Percentiles rank a stretch among this genome's conserved stretches.
Conservation (phyloP, 306 rosid species). For the Leucaena leucocephala region DNA sequence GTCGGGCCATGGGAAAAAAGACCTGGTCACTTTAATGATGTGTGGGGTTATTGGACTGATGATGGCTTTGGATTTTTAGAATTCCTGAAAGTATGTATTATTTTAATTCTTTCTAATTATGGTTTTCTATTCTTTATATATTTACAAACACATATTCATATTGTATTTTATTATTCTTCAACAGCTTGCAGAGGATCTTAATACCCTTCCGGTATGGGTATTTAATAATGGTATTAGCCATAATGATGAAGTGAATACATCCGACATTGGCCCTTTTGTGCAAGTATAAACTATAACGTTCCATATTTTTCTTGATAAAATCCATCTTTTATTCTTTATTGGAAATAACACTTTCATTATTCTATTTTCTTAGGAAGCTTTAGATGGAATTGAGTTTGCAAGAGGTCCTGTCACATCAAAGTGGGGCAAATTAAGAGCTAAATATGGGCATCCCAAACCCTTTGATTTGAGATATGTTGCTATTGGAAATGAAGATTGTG, state of each 20-base stretch:
- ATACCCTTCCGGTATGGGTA: not conserved
- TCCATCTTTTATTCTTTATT: too few species aligned
- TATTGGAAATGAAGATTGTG: conserved; percentile 82
- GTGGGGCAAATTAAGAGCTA: not conserved
- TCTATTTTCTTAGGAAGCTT: not conserved
- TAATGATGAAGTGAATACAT: not conserved
- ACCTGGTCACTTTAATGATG: not conserved
- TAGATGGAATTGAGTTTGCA: not conserved
- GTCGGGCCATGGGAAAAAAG: not conserved
- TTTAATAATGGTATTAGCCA: not conserved
- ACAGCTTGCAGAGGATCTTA: not conserved
- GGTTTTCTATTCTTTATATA: too few species aligned
- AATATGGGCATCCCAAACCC: not conserved
- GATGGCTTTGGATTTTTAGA: not conserved
- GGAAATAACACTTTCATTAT: too few species aligned
- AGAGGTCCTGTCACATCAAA: not conserved
- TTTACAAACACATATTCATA: too few species aligned
- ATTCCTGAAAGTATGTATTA: not conserved
- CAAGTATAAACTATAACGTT: not conserved
- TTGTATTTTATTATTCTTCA: too few species aligned
- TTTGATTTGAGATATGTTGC: conserved; percentile 42
- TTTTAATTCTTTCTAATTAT: too few species aligned
- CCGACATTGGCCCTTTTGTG: not conserved
- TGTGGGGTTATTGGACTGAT: not conserved
- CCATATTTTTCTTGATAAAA: too few species aligned